A percentile compares a stretch with the other conserved stretches of the same genome.
Evolutionary conservation across 257 asterid genomes (phyloP).

Genomic region (Fraxinus quadrangulata): DNA sequence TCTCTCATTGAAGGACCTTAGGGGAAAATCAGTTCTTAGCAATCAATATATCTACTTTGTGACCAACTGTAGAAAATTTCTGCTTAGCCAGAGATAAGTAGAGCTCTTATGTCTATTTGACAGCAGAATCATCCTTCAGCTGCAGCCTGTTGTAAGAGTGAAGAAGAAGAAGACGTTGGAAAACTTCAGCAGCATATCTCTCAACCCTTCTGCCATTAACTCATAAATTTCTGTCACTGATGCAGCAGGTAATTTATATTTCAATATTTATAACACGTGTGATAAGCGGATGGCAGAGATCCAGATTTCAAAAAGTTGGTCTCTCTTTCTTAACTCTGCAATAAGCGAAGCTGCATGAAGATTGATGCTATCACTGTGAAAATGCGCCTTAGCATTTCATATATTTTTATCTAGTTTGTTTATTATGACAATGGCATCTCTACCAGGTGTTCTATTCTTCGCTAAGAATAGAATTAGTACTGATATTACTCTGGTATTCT

Average conservation of each 20-base stretch:
- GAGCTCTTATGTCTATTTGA: conserved; percentile 1
- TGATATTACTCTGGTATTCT: background rate
- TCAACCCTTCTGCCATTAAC: background rate
- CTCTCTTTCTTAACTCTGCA: background rate
- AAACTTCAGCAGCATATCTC: background rate
- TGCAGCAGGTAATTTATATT: conserved; percentile 3
- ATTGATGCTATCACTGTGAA: background rate
- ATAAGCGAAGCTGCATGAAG: background rate
- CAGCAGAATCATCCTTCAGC: background rate
- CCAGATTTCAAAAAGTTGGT: background rate
- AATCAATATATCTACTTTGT: background rate
- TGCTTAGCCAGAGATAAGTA: conserved; percentile 8
- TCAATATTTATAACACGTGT: background rate
- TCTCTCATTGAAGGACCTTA: conserved; percentile 7
- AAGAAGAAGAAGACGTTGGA: conserved; percentile 1
- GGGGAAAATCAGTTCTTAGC: background rate
- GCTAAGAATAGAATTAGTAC: background rate
- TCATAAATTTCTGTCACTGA: background rate
- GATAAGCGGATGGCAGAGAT: background rate
- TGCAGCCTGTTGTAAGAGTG: background rate
- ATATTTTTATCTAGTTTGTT: background rate
- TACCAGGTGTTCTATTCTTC: background rate
- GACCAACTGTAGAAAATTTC: background rate
- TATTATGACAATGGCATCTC: background rate
- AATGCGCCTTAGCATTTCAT: background rate